Evolutionary conservation across 1,284 basidiomycete species (phyloP).

Genomic region (Fomitopsis schrenkii): DNA sequence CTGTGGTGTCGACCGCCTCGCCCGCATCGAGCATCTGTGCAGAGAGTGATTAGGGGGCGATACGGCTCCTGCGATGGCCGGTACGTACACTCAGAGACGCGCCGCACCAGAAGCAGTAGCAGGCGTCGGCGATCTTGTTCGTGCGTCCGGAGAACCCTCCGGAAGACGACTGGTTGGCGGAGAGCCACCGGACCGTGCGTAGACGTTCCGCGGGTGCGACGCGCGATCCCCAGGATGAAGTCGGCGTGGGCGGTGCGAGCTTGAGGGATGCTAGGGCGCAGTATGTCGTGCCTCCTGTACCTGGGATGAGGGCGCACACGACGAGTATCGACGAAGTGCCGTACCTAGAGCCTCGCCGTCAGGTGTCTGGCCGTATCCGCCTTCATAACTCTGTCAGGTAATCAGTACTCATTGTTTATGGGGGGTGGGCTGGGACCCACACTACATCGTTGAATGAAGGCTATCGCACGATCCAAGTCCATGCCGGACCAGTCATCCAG

Average conservation of each 20-base stretch:
- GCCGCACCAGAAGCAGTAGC: slow-evolving; percentile 94
- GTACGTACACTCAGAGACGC: slow-evolving; percentile 64
- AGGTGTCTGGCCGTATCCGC: slow-evolving; percentile 84
- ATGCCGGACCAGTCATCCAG: slow-evolving; percentile 77
- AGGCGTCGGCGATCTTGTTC: slow-evolving; percentile 84
- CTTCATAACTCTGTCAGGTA: slow-evolving; percentile 77
- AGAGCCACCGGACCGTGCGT: slow-evolving; percentile 72
- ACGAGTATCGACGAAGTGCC: too few species aligned
- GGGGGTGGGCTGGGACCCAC: slow-evolving; percentile 38
- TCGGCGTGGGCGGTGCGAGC: slow-evolving; percentile 37
- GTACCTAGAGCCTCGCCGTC: slow-evolving; percentile 82
- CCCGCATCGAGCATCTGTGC: slow-evolving; percentile 60
- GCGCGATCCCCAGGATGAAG: slow-evolving; percentile 18
- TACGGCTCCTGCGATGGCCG: not conserved
- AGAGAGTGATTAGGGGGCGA: not conserved
- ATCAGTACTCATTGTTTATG: too few species aligned
- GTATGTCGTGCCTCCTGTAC: slow-evolving; percentile 87
- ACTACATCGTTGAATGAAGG: slow-evolving; percentile 66
- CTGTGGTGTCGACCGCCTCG: slow-evolving; percentile 48
- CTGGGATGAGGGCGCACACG: not conserved
- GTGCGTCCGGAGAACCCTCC: slow-evolving; percentile 88
- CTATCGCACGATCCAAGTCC: slow-evolving; percentile 53
- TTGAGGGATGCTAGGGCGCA: slow-evolving; percentile 79
- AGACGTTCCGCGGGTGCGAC: slow-evolving; percentile 41
- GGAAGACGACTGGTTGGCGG: slow-evolving; percentile 58